phyloP scores from a whole-genome alignment of 73 alveolate species.

The Stentor coeruleus region DNA sequence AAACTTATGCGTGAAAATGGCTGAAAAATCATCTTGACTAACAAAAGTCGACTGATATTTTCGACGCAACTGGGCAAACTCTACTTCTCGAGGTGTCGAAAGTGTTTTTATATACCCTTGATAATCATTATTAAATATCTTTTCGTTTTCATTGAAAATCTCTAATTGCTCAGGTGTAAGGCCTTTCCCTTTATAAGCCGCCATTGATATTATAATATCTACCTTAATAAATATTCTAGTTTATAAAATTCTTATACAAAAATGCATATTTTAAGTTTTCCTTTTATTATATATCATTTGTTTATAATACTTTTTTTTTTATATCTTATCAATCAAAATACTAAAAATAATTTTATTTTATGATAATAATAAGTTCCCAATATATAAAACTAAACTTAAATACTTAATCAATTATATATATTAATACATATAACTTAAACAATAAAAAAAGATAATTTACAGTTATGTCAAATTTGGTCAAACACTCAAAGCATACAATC shows the following conservation, averaged over 20 bases:
- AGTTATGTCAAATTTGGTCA: constrained; percentile 13
- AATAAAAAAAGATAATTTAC: background rate
- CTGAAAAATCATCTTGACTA: background rate
- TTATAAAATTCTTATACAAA: too few species aligned
- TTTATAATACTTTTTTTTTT: too few species aligned
- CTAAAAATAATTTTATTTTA: too few species aligned
- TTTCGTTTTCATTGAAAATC: background rate
- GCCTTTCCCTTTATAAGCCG: constrained; percentile 27
- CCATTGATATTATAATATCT: too few species aligned
- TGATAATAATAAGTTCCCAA: too few species aligned
- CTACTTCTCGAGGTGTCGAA: constrained; percentile 2
- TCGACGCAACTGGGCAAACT: background rate
- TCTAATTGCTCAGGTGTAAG: background rate
- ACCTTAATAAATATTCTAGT: too few species aligned
- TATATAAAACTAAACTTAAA: too few species aligned
- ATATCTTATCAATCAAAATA: too few species aligned
- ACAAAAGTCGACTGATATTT: background rate
- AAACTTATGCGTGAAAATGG: constrained; percentile 6
- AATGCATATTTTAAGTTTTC: too few species aligned
- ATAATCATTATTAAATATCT: background rate
- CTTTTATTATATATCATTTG: too few species aligned
- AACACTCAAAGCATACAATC: background rate
- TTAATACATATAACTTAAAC: background rate
- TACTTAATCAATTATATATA: too few species aligned
- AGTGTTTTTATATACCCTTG: background rate